Conservation (phyloP, 805 yeast species). For the Yarrowia sp. region DNA sequence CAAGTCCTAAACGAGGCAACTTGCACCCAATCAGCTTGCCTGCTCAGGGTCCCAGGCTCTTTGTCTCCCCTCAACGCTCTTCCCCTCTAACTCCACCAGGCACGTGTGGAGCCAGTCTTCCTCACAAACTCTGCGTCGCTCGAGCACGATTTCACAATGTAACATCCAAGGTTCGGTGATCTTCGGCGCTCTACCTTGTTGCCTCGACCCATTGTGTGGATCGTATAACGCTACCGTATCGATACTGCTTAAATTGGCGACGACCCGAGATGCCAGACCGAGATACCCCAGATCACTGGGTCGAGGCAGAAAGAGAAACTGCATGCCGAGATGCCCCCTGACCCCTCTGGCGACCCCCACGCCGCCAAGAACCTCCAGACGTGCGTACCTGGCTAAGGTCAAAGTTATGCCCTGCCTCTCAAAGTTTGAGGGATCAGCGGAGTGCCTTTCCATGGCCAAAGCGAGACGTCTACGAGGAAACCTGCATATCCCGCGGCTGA, state of each 20-base stretch:
- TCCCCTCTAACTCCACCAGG: background rate
- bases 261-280: too few relatives aligned
- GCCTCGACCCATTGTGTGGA: background rate
- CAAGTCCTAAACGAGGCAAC: too few relatives aligned
- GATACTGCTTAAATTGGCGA: too few relatives aligned
- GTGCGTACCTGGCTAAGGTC: background rate
- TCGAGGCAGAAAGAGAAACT: too few relatives aligned
- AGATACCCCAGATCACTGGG: too few relatives aligned
- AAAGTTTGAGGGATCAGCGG: background rate
- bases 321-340: too few relatives aligned
- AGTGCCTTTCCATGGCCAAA: background rate
- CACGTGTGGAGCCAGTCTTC: background rate
- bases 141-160: background rate
- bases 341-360: background rate
- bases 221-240: background rate
- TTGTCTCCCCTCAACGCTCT: too few relatives aligned
- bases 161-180: slow-evolving; percentile 5
- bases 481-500: too few relatives aligned
- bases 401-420: slow-evolving; percentile 3
- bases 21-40: too few relatives aligned
- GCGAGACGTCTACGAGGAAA: background rate
- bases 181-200: background rate
- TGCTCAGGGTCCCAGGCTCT: too few relatives aligned
- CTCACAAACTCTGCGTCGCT: background rate
- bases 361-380: background rate